These are phyloP conservation scores for Tulasnella sp. DNA, from an alignment of 768 basidiomycete species.

Conservation along the genomic window DNA sequence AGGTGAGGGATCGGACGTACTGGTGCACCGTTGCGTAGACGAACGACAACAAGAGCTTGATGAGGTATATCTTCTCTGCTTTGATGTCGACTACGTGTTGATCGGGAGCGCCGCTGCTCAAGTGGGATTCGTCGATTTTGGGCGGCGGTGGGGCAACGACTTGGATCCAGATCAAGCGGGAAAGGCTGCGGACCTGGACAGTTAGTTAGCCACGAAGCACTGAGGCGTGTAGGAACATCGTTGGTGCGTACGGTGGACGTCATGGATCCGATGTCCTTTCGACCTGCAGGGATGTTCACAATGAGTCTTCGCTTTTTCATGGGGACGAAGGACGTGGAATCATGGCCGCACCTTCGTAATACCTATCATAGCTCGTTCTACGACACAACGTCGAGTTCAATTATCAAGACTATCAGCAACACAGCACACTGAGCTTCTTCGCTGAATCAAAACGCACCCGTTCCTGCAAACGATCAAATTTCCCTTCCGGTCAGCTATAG, in stretches of 20 bases:
- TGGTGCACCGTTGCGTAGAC: constrained; percentile 69
- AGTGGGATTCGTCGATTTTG: background rate
- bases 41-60: constrained; percentile 60
- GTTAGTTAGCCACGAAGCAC: no score
- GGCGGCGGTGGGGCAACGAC: constrained; percentile 37
- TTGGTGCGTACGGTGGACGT: constrained; percentile 42
- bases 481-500: background rate
- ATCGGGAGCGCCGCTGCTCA: background rate
- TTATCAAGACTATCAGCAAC: constrained; percentile 17
- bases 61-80: constrained; percentile 47
- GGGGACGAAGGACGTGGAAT: background rate
- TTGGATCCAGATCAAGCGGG: constrained; percentile 71
- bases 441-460: constrained; percentile 32
- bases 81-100: background rate
- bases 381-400: constrained; percentile 21
- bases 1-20: constrained; percentile 47
- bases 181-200: constrained; percentile 47
- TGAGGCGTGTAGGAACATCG: no score
- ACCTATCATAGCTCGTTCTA: constrained; percentile 78
- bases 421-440: background rate
- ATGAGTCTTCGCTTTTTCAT: background rate
- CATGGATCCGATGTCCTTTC: constrained; percentile 68
- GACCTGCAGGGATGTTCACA: background rate
- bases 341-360: constrained; percentile 54
- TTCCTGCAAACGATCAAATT: constrained; percentile 36